Percentiles rank a stretch among this genome's conserved stretches.
These are phyloP conservation scores for Paspalum notatum DNA, from an alignment of 176 grass and related monocot genomes.

Conservation along the genomic window DNA sequence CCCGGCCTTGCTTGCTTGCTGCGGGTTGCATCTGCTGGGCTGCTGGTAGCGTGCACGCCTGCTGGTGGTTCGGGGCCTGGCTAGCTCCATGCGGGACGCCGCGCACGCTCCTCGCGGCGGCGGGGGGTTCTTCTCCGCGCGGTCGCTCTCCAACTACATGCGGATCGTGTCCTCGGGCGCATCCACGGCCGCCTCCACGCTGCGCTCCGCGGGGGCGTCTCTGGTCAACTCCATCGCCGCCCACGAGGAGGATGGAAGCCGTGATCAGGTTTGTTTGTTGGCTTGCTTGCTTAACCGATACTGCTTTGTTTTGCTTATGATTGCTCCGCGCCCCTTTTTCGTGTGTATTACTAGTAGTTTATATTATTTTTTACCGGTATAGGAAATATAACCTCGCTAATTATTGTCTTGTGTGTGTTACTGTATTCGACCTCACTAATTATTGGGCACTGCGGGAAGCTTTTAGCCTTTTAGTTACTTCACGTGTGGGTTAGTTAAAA, in stretches of 20 bases:
- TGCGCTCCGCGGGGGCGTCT: slow-evolving; percentile 67
- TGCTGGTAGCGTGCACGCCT: slow-evolving; percentile 32
- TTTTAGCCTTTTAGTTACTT: slow-evolving; percentile 26
- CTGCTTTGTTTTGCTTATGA: too few species aligned
- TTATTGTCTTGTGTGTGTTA: too few species aligned
- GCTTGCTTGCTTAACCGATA: too few species aligned
- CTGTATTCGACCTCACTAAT: slow-evolving; percentile 2
- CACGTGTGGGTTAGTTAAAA: slow-evolving; percentile 48
- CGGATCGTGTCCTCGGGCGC: slow-evolving; percentile 90
- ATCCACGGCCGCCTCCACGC: slow-evolving; percentile 76
- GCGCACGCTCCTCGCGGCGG: slow-evolving; percentile 56
- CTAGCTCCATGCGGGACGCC: slow-evolving; percentile 67
- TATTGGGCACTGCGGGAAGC: slow-evolving; percentile 8
- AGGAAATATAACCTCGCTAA: neutral
- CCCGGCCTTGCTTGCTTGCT: neutral
- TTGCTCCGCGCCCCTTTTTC: too few species aligned
- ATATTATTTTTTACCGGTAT: neutral
- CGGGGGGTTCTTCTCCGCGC: slow-evolving; percentile 66
- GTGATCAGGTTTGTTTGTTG: slow-evolving; percentile 64
- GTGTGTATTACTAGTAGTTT: neutral
- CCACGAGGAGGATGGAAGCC: slow-evolving; percentile 54
- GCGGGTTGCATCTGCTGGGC: slow-evolving; percentile 13
- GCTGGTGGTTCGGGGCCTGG: neutral
- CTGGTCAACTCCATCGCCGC: slow-evolving; percentile 76
- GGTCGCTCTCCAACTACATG: slow-evolving; percentile 79